Base-by-base conservation (phyloP, 441 rosid genomes). In the Euphorbia celastroides region DNA sequence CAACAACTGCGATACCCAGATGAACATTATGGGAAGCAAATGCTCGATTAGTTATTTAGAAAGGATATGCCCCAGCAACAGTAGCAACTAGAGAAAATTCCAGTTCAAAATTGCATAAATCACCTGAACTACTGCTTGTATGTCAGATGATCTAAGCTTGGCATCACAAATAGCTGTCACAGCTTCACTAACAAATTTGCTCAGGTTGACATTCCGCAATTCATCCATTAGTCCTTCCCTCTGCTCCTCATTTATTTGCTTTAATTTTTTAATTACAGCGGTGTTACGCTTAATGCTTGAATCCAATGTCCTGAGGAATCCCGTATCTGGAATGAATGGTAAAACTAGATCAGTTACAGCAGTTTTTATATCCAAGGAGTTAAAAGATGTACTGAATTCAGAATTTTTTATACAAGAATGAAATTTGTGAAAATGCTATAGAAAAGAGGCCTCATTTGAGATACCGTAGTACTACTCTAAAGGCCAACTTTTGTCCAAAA, bases 111-210 rank as follows among this genome's bases (percentile, higher is more conserved):
- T 50, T 42, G 34, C 17, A 61, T 72, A 70, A 69, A 41, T 56
- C 72, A 92, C 99, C 95, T 95, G 98, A 73, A 87, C 92, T 61
- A 97, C 99, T 61, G 96, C 93, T 78, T 85, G 99, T 75, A 92
- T 88, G 75, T 95, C 99, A 19, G 96, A 82, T 77, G 86, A 80
- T 82, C 84, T 90, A 70, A 95, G 98, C 80, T 95, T 95, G 70
- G 97, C 98, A 71, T 95, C 99, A 82, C 97, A 95, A 65, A 92
- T 92, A 69, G 97, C 89, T 55, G 95, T 80, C 69, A 92, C 99
- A 19, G 97, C 98, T 82, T 95, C 96, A 74, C 96, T 92, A 20
- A 92, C 99, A 72, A 95, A 95, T 75, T 95, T 95, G 80, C 98
- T 92, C 48, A 90, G 85, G 67, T 95, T 95, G 26, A 92, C 93